Evolutionary conservation across 768 basidiomycete species (phyloP), one percentile per base, ranked within the genome.

Genomic region (Sporobolomyces phaffii): DNA sequence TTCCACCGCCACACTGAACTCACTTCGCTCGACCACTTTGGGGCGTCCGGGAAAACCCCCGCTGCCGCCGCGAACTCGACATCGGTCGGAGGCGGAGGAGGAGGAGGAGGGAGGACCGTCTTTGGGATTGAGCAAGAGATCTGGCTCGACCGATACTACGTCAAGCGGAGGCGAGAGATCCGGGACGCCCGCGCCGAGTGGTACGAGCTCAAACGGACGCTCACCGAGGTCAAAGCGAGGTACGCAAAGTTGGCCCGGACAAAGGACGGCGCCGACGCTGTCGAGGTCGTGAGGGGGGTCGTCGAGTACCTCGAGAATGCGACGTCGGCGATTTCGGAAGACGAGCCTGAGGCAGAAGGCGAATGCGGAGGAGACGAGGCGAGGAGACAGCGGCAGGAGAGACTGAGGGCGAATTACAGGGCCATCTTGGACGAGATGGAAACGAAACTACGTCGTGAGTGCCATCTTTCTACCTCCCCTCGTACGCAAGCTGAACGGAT

Each of bases 121-220:
- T 58, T 64, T 15, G 3, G 20, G n/a, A 7, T 64, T 5, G 38
- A 43, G 33, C 28, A 29, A 10, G 49, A 57, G 26, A 13, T 66
- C 1, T 66, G 50, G 57, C 43, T 70, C 18, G 69, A 70, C 33
- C 50, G 65, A 36, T 70, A 66, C 43, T 33, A 48, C 38, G 45
- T 70, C 17, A 36, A 38, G 49, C 62, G 54, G 31, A 53, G 61
- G 18, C 33, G 22, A 1, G 22, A 24, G 28, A 38, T 66, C 8
- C 20, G 28, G 1, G 41, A 51, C 22, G 50, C 8, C 7, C 9
- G 69, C 1, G 15, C 14, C 20, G 24, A 15, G 28, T 29, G 48
- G 13, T 28, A 28, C 7, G 14, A 9, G 24, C 26, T 70, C 36
- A 36, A 24, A 6, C 29, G 31, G 14, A 48, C 58, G 59, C 1